phyloP scores from a whole-genome alignment of 805 yeast species.

The Saccharomycopsis olivae region DNA sequence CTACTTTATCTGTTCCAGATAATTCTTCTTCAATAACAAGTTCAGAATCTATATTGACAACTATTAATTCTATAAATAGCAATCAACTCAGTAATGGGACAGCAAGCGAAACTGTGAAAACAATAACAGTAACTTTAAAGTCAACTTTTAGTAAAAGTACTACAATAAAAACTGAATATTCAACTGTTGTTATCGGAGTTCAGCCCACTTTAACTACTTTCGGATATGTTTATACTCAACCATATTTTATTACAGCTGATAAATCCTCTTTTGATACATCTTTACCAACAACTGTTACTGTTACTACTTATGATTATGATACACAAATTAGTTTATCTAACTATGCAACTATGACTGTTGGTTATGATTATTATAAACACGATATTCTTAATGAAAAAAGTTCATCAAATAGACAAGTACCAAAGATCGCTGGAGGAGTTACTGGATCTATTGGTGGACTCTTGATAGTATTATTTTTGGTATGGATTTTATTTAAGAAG shows the following conservation, averaged over 20 bases:
- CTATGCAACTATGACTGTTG: constrained; percentile 14
- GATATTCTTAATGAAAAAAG: neutral
- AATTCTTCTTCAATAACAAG: too few species aligned
- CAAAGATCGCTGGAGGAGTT: constrained; percentile 13
- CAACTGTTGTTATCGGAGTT: constrained; percentile 1
- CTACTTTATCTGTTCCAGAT: constrained; percentile 12
- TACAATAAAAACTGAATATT: constrained; percentile 1
- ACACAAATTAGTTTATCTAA: constrained; percentile 11
- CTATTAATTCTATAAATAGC: too few species aligned
- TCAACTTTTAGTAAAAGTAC: neutral
- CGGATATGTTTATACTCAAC: constrained; percentile 18
- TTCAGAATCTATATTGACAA: too few species aligned
- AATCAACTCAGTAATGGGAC: too few species aligned
- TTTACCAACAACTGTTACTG: constrained; percentile 17
- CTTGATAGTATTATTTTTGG: neutral
- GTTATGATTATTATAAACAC: constrained; percentile 4
- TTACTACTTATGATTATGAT: constrained; percentile 10
- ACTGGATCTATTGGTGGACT: constrained; percentile 13
- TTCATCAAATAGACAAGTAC: neutral
- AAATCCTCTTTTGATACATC: constrained; percentile 8
- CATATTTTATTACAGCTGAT: constrained; percentile 11
- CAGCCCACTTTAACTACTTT: constrained; percentile 8
- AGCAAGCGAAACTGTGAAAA: too few species aligned
- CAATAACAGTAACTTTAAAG: too few species aligned
- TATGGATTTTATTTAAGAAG: constrained; percentile 1